A percentile compares a stretch with the other conserved stretches of the same genome.
Evolutionary conservation across 768 basidiomycete genomes (phyloP).

Genomic region (Pholiota molesta): DNA sequence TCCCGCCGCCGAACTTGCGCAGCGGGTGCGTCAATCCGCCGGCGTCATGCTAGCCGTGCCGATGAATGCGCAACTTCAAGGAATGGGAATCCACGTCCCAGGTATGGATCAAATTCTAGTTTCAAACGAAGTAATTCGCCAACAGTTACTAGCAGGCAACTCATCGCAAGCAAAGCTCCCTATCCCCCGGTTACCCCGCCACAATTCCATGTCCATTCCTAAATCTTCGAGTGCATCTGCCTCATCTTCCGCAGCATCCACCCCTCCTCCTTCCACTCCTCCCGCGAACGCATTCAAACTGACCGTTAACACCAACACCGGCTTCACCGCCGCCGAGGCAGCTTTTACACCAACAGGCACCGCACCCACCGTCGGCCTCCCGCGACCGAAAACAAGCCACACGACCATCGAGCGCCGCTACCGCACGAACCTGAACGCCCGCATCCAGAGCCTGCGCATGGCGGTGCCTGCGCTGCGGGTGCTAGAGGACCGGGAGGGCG

Average conservation of each 20-base stretch:
- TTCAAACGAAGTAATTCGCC: constrained; percentile 1
- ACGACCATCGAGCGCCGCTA: constrained; percentile 90
- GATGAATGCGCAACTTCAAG: constrained; percentile 38
- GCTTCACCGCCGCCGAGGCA: constrained; percentile 12
- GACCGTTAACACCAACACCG: constrained; percentile 20
- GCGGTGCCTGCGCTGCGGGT: constrained; percentile 85
- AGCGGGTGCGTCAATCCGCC: constrained; percentile 53
- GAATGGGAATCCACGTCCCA: constrained; percentile 23
- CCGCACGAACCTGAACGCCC: constrained; percentile 86
- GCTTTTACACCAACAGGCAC: constrained; percentile 7
- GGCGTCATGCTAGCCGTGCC: constrained; percentile 59
- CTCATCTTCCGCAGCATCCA: constrained; percentile 46
- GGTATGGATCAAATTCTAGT: constrained; percentile 21
- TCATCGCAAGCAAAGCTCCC: constrained; percentile 38
- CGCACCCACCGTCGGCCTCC: constrained; percentile 21
- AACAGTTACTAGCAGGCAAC: constrained; percentile 13
- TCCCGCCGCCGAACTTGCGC: constrained; percentile 46
- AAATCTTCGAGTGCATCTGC: constrained; percentile 34
- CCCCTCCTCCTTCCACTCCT: constrained; percentile 44
- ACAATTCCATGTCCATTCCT: constrained; percentile 23
- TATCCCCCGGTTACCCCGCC: constrained; percentile 39
- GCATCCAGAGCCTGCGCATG: constrained; percentile 78
- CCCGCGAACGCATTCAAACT: constrained; percentile 30
- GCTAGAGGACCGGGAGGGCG: constrained; percentile 61
- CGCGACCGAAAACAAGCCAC: constrained; percentile 82